Evolutionary conservation across 2,329 filamentous ascomycete species (phyloP).

Genomic region (Apiospora pterosperma): DNA sequence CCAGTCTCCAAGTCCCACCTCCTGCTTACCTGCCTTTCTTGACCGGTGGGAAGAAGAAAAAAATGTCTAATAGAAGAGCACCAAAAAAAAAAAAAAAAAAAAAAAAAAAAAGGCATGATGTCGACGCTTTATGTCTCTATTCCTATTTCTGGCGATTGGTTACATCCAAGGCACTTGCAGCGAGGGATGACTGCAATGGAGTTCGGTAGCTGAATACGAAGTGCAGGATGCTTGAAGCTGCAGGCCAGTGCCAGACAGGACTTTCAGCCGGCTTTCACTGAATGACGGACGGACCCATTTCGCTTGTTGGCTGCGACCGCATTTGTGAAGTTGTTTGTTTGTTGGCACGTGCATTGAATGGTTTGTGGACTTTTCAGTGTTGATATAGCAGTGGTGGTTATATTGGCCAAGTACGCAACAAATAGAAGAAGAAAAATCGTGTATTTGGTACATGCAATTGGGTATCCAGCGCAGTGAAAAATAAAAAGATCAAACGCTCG

Average conservation of each 20-base stretch:
- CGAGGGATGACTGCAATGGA: background rate
- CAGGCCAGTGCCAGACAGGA: background rate
- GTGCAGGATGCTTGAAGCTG: background rate
- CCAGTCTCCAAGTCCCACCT: background rate
- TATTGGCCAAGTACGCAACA: background rate
- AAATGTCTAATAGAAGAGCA: no score
- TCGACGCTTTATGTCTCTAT: no score
- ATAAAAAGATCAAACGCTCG: background rate
- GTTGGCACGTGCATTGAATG: no score
- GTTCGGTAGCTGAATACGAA: background rate
- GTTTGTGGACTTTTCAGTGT: background rate
- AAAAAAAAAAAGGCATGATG: no score
- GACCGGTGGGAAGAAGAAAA: background rate
- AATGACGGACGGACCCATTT: background rate
- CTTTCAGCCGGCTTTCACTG: background rate
- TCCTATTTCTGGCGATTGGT: no score
- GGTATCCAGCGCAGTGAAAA: background rate
- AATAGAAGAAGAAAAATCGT: background rate
- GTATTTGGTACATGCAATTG: background rate
- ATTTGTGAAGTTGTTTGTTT: no score
- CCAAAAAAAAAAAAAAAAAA: no score
- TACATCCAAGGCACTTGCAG: background rate
- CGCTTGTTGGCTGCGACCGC: background rate
- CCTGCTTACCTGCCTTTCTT: background rate
- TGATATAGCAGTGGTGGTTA: background rate